Base-by-base conservation (phyloP, 805 yeast genomes). In the Cyberlindnera mrakii region DNA sequence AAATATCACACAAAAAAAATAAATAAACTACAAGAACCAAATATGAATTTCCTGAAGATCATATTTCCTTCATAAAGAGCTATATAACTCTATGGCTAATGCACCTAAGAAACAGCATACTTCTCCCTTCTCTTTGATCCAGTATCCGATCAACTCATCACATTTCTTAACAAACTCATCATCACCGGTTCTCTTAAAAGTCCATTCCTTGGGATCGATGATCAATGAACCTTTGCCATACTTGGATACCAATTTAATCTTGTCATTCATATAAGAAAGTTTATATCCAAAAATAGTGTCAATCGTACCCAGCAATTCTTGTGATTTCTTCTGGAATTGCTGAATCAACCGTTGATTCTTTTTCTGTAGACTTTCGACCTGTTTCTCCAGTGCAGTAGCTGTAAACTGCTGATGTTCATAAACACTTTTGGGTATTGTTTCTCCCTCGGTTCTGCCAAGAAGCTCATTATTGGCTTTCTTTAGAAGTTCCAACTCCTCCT, bases 31-130 rank as follows among this genome's bases (percentile, higher is more conserved):
- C 27, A 10, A 23, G 11, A 3, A 33, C 9, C 15, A 30, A 30
- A 30, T n/a, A n/a, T n/a, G n/a, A n/a, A n/a, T n/a, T n/a, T n/a
- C n/a, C n/a, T n/a, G n/a, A n/a, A n/a, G 29, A 15, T 5, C 6
- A 9, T 19, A 11, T 4, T 34, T 18, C 27, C n/a, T 13, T 34
- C 37, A 33, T 82, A 84, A 13, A 35, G 16, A n/a, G 23, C 40
- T 20, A 64, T 76, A 81, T 14, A 87, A 59, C 56, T 77, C 82
- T 42, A 88, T 64, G 35, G 79, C 85, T 47, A 88, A 63, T 1
- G 90, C 87, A 45, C 90, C 80, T 42, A 88, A 64, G 50, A 88
- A 82, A 49, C 95, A 83, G 0, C 93, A 85, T 14, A 86, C 75
- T 51, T 85, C 87, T 25, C 73, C 74, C 49, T 78, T 75, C 34